Evolutionary conservation across 345 rosid species (phyloP).

Genomic region (Rhodomyrtus tomentosa): DNA sequence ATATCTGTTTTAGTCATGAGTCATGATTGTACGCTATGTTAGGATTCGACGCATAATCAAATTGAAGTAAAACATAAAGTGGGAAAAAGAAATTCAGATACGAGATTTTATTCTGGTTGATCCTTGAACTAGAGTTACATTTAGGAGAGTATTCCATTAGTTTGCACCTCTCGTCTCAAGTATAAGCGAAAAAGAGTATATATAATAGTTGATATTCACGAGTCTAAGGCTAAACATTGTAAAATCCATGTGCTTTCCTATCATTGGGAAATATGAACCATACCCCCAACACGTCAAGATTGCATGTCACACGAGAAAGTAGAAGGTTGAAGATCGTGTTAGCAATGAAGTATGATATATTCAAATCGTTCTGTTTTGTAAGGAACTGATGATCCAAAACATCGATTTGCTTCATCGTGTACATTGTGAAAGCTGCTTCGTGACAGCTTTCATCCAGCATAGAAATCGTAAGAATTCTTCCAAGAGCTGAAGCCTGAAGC

Average conservation of each 20-base stretch:
- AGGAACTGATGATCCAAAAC: background rate
- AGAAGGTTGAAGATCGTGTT: background rate
- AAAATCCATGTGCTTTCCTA: no score
- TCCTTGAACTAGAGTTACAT: no score
- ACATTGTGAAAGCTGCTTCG: background rate
- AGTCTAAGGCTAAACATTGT: no score
- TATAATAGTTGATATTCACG: no score
- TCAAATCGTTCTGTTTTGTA: background rate
- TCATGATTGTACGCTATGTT: background rate
- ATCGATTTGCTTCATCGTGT: background rate
- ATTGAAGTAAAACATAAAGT: no score
- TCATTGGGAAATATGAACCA: no score
- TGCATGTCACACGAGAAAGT: background rate
- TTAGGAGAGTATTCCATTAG: no score
- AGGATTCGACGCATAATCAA: no score
- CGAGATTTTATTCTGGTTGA: no score
- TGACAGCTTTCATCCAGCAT: background rate
- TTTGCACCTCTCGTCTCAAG: no score
- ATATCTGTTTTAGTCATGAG: background rate
- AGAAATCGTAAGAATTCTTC: background rate
- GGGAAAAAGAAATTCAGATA: no score
- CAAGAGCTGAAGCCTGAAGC: background rate
- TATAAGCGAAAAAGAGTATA: no score
- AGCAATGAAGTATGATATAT: background rate
- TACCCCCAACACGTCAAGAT: background rate